Conservation (phyloP, 768 basidiomycete genomes). For the Psilocybe tampanensis region DNA sequence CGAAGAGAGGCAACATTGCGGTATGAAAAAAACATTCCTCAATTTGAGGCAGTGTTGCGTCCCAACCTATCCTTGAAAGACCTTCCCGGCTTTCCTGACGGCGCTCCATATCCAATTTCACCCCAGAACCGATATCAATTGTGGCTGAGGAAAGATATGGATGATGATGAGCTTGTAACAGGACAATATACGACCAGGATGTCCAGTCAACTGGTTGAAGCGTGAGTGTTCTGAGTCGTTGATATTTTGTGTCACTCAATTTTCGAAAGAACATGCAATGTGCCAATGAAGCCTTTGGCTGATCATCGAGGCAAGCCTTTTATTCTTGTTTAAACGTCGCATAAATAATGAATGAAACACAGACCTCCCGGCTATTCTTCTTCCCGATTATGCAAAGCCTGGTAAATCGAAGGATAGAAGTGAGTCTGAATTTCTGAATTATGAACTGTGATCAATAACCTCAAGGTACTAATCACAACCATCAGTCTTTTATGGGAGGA, state of each 20-base stretch:
- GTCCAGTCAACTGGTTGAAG: conserved; percentile 46
- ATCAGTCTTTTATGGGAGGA: conserved; percentile 53
- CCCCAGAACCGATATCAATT: conserved; percentile 52
- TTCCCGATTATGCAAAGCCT: conserved; percentile 33
- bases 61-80: conserved; percentile 8
- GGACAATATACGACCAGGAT: conserved; percentile 61
- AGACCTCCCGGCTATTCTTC: conserved; percentile 48
- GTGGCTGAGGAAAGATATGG: conserved; percentile 27
- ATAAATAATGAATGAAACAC: background rate
- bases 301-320: conserved; percentile 49
- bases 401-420: conserved; percentile 29
- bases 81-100: conserved; percentile 50
- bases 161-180: conserved; percentile 32
- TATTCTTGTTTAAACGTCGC: background rate
- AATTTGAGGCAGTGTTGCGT: conserved; percentile 40
- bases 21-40: conserved; percentile 41
- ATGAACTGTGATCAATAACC: background rate
- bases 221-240: conserved; percentile 40
- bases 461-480: conserved; percentile 21
- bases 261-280: conserved; percentile 41
- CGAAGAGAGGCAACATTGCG: conserved; percentile 37
- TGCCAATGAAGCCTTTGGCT: conserved; percentile 55
- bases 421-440: background rate
- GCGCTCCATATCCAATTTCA: conserved; percentile 39
- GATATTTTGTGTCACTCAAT: background rate